These are phyloP conservation scores for Thalassiosira mediterranea DNA, from an alignment of 352 stramenopile species.

Conservation along the genomic window DNA sequence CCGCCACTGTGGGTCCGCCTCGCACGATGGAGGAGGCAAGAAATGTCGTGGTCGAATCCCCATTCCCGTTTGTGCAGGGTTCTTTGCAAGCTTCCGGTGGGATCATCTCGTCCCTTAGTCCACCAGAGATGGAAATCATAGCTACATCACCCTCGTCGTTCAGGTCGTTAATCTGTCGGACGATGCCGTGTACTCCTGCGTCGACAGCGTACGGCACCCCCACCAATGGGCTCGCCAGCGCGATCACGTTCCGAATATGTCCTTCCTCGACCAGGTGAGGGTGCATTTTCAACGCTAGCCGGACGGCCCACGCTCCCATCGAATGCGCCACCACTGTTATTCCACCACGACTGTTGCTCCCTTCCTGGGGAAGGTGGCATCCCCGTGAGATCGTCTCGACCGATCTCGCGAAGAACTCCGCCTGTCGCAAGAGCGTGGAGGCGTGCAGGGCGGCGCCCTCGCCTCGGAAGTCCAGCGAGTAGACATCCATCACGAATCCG, in stretches of 20 bases:
- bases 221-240: constrained; percentile 64
- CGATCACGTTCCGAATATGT: constrained; percentile 61
- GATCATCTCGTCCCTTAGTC: constrained; percentile 80
- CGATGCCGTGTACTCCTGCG: constrained; percentile 53
- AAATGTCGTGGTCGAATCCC: too few species aligned
- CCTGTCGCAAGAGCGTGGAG: constrained; percentile 61
- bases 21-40: constrained; percentile 30
- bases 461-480: constrained; percentile 72
- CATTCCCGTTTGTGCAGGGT: too few species aligned
- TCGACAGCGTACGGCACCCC: constrained; percentile 67
- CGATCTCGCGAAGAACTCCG: constrained; percentile 59
- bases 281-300: constrained; percentile 49
- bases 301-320: constrained; percentile 67
- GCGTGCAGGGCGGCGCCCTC: constrained; percentile 72
- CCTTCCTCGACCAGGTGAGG: constrained; percentile 25
- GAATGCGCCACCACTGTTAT: constrained; percentile 76
- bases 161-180: constrained; percentile 26
- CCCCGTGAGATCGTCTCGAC: constrained; percentile 45
- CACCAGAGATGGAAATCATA: constrained; percentile 72
- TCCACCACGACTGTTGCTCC: neutral
- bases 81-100: constrained; percentile 44
- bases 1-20: neutral
- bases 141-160: constrained; percentile 23
- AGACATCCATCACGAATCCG: constrained; percentile 78
- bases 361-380: constrained; percentile 21